Conservation (phyloP, 1,284 basidiomycete genomes). For the Uromyces viciae-fabae region DNA sequence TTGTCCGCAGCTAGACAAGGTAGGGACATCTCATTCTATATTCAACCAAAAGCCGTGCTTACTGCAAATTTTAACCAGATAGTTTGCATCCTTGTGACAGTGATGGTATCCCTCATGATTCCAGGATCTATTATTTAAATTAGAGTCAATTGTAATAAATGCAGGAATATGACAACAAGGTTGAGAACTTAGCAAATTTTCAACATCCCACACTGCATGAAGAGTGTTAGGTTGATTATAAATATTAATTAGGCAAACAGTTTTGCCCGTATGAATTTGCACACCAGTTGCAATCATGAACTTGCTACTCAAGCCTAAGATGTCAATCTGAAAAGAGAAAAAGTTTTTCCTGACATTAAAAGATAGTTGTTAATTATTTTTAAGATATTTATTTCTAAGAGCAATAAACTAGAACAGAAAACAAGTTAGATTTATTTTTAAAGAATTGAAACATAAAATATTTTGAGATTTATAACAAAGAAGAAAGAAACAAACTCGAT, state of each 20-base stretch:
- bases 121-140: constrained; percentile 11
- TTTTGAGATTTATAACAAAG: too few species aligned
- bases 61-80: neutral
- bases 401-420: too few species aligned
- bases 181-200: neutral
- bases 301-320: neutral
- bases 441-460: too few species aligned
- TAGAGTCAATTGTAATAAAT: constrained; percentile 1
- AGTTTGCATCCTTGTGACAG: neutral
- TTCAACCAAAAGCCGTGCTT: neutral
- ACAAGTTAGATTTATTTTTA: too few species aligned
- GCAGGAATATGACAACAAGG: neutral
- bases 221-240: neutral
- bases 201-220: neutral
- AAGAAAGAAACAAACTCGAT: too few species aligned
- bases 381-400: too few species aligned
- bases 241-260: neutral
- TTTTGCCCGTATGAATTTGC: neutral
- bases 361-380: too few species aligned
- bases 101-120: neutral
- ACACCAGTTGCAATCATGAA: neutral
- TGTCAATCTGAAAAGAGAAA: neutral
- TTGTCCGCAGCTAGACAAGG: too few species aligned
- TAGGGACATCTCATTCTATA: neutral
- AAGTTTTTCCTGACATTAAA: too few species aligned